phyloP scores from a whole-genome alignment of 73 alveolate species.

The Symbiodinium pilosum region DNA sequence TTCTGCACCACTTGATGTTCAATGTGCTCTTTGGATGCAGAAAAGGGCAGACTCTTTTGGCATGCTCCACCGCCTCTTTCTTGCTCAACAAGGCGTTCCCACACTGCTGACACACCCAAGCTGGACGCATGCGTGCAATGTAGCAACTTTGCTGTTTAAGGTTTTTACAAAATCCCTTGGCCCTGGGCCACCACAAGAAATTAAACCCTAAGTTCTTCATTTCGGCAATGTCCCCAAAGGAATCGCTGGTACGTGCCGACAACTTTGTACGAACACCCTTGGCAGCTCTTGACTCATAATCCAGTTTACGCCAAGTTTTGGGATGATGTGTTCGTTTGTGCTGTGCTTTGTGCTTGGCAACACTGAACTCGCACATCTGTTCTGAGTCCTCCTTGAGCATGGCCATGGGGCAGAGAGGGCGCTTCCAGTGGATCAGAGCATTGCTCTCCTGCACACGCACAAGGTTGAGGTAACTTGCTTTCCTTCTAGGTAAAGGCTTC shows the following conservation, averaged over 20 bases:
- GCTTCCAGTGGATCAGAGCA: background rate
- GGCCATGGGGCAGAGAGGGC: background rate
- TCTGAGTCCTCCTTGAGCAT: background rate
- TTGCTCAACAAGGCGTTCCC: background rate
- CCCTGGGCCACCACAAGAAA: background rate
- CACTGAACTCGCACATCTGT: background rate
- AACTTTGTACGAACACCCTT: background rate
- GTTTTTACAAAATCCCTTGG: background rate
- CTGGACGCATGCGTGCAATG: background rate
- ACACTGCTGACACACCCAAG: background rate
- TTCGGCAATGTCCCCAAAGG: background rate
- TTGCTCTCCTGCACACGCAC: no score
- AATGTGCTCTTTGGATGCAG: background rate
- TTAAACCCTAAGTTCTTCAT: background rate
- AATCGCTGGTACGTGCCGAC: background rate
- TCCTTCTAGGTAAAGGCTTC: no score
- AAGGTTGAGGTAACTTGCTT: no score
- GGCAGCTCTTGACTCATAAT: background rate
- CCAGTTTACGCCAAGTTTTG: background rate
- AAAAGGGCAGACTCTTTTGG: background rate
- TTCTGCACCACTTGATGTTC: background rate
- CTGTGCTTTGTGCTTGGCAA: background rate
- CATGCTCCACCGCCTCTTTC: background rate
- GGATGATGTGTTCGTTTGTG: background rate
- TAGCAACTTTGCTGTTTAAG: background rate